Conservation (phyloP, 257 asterid genomes). For the Solanum medicagineum region DNA sequence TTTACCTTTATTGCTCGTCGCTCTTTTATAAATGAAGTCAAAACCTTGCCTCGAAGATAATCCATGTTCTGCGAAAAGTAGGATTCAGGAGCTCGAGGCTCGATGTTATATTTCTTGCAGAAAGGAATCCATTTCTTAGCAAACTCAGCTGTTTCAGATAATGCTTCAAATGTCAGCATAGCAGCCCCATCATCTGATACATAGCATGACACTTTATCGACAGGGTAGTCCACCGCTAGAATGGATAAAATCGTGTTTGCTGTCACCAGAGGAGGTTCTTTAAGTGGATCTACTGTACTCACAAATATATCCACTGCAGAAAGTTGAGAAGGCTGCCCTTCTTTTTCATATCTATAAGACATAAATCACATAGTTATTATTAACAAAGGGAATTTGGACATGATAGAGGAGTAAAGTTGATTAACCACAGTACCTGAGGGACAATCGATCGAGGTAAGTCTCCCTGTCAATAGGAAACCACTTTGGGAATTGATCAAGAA, state of each 20-base stretch:
- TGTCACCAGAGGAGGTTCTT: conserved; percentile 23
- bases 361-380: neutral
- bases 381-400: neutral
- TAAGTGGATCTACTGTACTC: conserved; percentile 22
- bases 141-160: conserved; percentile 19
- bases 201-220: conserved; percentile 19
- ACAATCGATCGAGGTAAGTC: conserved; percentile 24
- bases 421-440: conserved; percentile 14
- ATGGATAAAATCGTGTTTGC: conserved; percentile 25
- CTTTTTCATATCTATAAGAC: conserved; percentile 13
- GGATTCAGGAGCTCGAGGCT: conserved; percentile 28
- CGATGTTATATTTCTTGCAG: conserved; percentile 17
- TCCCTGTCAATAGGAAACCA: conserved; percentile 24
- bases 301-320: conserved; percentile 24
- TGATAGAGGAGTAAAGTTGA: neutral
- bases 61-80: conserved; percentile 19
- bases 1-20: conserved; percentile 23
- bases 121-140: conserved; percentile 27
- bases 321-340: conserved; percentile 20
- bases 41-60: conserved; percentile 18
- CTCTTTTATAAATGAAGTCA: conserved; percentile 19
- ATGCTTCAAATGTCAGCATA: conserved; percentile 21
- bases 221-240: conserved; percentile 27
- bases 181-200: conserved; percentile 30
- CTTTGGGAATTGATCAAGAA: conserved; percentile 29